Conservation (phyloP, 331 rosid species). For the Arachis monticola region DNA sequence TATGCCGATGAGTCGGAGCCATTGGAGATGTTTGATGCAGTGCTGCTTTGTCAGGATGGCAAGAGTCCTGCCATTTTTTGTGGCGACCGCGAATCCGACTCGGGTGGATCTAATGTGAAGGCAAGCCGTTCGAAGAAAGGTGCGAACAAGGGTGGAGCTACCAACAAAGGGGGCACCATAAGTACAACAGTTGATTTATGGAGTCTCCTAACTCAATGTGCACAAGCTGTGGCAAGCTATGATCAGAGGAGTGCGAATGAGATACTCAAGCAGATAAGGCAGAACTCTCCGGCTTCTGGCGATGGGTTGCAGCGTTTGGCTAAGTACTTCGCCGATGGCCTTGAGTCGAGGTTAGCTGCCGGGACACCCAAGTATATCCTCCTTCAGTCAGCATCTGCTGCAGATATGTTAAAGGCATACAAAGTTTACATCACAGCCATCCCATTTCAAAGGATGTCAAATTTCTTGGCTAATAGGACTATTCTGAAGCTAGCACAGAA, state of each 20-base stretch:
- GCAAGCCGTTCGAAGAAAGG: slow-evolving; percentile 57
- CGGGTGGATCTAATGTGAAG: slow-evolving; percentile 55
- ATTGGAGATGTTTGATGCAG: slow-evolving; percentile 67
- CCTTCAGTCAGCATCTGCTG: slow-evolving; percentile 52
- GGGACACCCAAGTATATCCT: slow-evolving; percentile 55
- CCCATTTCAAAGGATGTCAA: slow-evolving; percentile 73
- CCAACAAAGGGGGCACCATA: slow-evolving; percentile 37
- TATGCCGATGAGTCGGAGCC: slow-evolving; percentile 56
- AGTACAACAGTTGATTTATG: slow-evolving; percentile 67
- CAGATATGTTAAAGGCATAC: slow-evolving; percentile 72
- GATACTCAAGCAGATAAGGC: slow-evolving; percentile 65
- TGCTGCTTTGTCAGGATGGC: slow-evolving; percentile 51
- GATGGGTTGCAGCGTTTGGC: slow-evolving; percentile 82
- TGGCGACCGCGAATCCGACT: slow-evolving; percentile 30
- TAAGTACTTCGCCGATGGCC: slow-evolving; percentile 77
- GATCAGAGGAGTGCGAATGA: slow-evolving; percentile 72
- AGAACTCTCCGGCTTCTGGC: slow-evolving; percentile 61
- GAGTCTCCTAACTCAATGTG: slow-evolving; percentile 80
- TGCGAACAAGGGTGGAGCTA: slow-evolving; percentile 41
- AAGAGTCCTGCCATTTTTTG: slow-evolving; percentile 32
- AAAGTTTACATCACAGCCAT: slow-evolving; percentile 63
- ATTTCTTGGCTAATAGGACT: slow-evolving; percentile 67
- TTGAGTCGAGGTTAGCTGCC: slow-evolving; percentile 68
- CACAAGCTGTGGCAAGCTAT: slow-evolving; percentile 74
- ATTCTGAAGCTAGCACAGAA: slow-evolving; percentile 53